Evolutionary conservation across 2,329 filamentous ascomycete species (phyloP), one percentile per base, ranked within the genome.

Genomic region (Allantophomopsis lycopodina): DNA sequence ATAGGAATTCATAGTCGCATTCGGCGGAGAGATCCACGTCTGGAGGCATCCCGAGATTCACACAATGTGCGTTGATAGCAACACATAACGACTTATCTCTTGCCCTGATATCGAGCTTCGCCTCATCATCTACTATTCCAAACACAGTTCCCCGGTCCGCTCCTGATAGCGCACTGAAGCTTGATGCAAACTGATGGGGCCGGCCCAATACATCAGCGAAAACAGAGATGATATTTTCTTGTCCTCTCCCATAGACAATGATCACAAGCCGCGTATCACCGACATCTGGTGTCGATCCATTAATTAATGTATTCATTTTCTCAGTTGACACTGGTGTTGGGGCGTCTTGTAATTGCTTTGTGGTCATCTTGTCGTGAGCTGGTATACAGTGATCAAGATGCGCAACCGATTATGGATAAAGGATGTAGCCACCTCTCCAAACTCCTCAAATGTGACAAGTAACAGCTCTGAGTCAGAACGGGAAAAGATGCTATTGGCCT

Each of bases 1-100:
- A 93, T 15, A 93, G 68, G 49, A 89, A 91, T 56, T 93, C 85
- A 60, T 89, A 91, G 60, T 91, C 83, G 61, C 82, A 88, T 42
- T 71, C 60, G 18, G 73, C 64, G 13, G 79, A 85, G 17, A 87
- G 68, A 35, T 66, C 57, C 32, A 71, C 56, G 48, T 84, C 76
- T n/a, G 79, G 76, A 14, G 76, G 75, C 63, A 79, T 82, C 21
- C 76, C 76, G 40, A 76, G 66, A 50, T 79, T 76, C 45, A 86
- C 75, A 54, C 79, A 84, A 56, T 89, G 82, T 17, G 82, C 77
- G 55, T 88, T 82, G 55, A 91, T 80, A 41, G 79, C 63, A 36
- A 86, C 70, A 35, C 84, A 64, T 28, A 76, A 65, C 12, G 65
- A 60, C 44, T 63, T 68, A 47, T 79, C 63, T 49, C 77, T 71